phyloP scores from a whole-genome alignment of 2,329 filamentous ascomycete genomes.

The Pestalotiopsis sp. region DNA sequence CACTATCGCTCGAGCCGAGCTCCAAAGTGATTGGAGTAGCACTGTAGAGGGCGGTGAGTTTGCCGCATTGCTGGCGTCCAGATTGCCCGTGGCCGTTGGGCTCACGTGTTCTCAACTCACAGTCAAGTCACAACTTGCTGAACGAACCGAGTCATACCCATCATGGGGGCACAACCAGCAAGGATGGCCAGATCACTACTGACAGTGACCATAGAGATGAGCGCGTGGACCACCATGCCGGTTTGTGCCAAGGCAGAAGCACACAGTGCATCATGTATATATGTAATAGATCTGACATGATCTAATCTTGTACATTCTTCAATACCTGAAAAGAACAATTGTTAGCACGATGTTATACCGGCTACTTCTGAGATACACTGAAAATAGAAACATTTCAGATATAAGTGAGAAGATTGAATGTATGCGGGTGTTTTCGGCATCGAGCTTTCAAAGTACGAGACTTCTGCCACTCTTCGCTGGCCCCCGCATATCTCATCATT shows the following conservation, averaged over 20 bases:
- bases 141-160: too few species aligned
- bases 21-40: not conserved
- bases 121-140: too few species aligned
- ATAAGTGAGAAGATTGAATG: conserved; percentile 66
- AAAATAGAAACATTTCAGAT: conserved; percentile 47
- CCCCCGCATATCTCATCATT: conserved; percentile 57
- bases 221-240: not conserved
- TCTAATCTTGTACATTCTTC: not conserved
- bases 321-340: not conserved
- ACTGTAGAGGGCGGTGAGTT: not conserved
- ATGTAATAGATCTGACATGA: not conserved
- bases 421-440: conserved; percentile 68
- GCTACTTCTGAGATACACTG: not conserved
- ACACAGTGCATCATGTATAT: not conserved
- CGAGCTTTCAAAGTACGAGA: conserved; percentile 24
- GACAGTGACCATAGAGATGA: too few species aligned
- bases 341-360: not conserved
- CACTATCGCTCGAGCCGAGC: not conserved
- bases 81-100: too few species aligned
- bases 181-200: too few species aligned
- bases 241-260: not conserved
- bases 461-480: conserved; percentile 45
- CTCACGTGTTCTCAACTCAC: too few species aligned
- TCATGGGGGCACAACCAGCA: too few species aligned
- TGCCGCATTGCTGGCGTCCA: too few species aligned